Evolutionary conservation across 768 basidiomycete species (phyloP).

Genomic region (Termitomyces sp.): DNA sequence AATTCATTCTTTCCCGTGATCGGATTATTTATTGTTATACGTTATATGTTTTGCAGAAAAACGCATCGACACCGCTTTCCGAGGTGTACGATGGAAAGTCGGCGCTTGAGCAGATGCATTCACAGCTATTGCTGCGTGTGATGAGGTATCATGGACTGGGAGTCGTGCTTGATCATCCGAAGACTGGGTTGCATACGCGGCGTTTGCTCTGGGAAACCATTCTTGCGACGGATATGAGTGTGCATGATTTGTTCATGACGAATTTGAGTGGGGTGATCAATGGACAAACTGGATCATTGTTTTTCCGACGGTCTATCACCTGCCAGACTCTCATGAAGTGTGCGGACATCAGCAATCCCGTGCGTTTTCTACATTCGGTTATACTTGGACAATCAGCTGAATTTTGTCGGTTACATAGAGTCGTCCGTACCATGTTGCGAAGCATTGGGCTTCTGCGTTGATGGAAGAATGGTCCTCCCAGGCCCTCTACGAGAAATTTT

Average conservation of each 20-base stretch:
- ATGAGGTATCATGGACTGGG: slow-evolving; percentile 79
- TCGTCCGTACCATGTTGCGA: slow-evolving; percentile 87
- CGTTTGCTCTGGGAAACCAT: slow-evolving; percentile 78
- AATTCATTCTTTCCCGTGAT: background rate
- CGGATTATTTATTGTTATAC: background rate
- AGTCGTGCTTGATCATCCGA: slow-evolving; percentile 55
- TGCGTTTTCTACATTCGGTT: slow-evolving; percentile 36
- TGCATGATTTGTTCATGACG: slow-evolving; percentile 82
- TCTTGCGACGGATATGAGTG: slow-evolving; percentile 92
- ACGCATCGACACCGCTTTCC: slow-evolving; percentile 86
- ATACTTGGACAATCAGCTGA: background rate
- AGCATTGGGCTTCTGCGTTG: slow-evolving; percentile 88
- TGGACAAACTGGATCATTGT: slow-evolving; percentile 33
- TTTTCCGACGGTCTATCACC: slow-evolving; percentile 57
- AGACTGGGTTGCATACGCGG: slow-evolving; percentile 47
- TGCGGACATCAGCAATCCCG: slow-evolving; percentile 98
- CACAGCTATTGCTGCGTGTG: slow-evolving; percentile 69
- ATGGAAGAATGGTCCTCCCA: slow-evolving; percentile 90
- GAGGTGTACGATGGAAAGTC: slow-evolving; percentile 86
- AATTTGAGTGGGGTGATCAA: slow-evolving; percentile 49
- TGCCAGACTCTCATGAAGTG: slow-evolving; percentile 95
- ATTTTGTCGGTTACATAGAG: slow-evolving; percentile 42
- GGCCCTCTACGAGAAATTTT: slow-evolving; percentile 76
- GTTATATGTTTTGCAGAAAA: slow-evolving; percentile 62
- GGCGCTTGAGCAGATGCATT: slow-evolving; percentile 91